A percentile compares a stretch with the other conserved stretches of the same genome.
Conservation (phyloP, 306 rosid genomes). For the Prosopis cineraria region DNA sequence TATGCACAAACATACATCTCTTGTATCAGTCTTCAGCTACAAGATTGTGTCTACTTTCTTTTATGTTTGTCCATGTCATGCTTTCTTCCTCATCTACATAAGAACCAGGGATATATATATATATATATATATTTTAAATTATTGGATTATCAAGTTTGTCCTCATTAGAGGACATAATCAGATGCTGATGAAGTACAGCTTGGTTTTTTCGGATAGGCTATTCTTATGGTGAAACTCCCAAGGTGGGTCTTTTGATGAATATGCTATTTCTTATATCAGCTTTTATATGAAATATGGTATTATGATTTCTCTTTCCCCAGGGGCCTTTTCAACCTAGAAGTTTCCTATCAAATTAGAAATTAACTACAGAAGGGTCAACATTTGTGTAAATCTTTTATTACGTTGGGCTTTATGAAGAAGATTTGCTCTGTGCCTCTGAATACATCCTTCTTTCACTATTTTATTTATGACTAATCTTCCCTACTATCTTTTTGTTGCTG, state of each 20-base stretch:
- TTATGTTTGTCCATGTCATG: neutral
- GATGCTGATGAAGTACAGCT: neutral
- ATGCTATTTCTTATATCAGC: neutral
- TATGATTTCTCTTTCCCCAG: neutral
- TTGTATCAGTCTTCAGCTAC: conserved; percentile 16
- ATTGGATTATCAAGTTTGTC: conserved; percentile 18
- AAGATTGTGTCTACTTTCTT: conserved; percentile 14
- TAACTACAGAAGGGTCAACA: neutral
- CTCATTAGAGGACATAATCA: conserved; percentile 18
- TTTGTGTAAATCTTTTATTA: neutral
- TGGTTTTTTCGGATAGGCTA: neutral
- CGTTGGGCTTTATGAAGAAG: neutral
- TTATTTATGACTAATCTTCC: neutral
- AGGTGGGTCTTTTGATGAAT: neutral
- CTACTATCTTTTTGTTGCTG: conserved; percentile 25
- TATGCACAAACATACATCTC: neutral
- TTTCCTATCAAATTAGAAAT: neutral
- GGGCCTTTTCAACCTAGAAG: neutral
- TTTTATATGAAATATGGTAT: neutral
- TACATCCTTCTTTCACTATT: neutral
- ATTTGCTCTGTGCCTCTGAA: conserved; percentile 10
- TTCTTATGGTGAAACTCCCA: conserved; percentile 5
- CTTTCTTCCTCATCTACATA: conserved; percentile 6
- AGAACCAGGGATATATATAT: neutral
- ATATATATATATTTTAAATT: conserved; percentile 7